Evolutionary conservation across 2,329 filamentous ascomycete genomes (phyloP), one percentile per base, ranked within the genome.

Genomic region (Aspergillus terreus): DNA sequence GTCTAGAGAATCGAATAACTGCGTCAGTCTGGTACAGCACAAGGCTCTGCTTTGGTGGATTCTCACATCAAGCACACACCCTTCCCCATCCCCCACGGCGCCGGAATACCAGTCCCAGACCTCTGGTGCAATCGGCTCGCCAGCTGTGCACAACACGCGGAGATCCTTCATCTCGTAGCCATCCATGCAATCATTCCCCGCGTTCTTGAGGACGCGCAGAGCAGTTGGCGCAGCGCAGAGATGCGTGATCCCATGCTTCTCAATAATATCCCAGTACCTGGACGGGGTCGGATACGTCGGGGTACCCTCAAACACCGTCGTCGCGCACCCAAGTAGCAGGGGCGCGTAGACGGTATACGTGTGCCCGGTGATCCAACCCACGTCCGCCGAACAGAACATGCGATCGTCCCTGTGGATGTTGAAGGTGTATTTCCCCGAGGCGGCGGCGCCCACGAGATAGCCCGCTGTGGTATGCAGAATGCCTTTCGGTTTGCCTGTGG

Each of bases 61-160:
- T 30, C 27, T 30, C 27, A 30, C 27, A 71, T 96, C 92, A 43
- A 96, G 84, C 70, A 96, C 79, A 65, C 96, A 92, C 41, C 88
- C 86, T 73, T 94, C 85, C 73, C 90, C 85, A 78, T 88, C 92
- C 65, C 92, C 92, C 47, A 96, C 89, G 62, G 87, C 81, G 71
- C 96, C 90, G 71, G 89, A 90, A 75, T 96, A 96, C 92, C 92
- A 96, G 76, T 95, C 96, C 92, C 92, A 96, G 53, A 96, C 87
- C 72, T 96, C 92, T 33, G 91, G 88, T 19, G 92, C 91, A 63
- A 96, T 96, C 38, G 92, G 92, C 77, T 96, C 92, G 59, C 92
- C 92, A 49, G 96, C 92, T 21, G 90, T 94, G 52, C 91, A 92
- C 7, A 96, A 79, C 4, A 96, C 87, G 66, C 92, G 82, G 53